phyloP scores from a whole-genome alignment of 495 filamentous ascomycete species.

The Penicillium paxilli region DNA sequence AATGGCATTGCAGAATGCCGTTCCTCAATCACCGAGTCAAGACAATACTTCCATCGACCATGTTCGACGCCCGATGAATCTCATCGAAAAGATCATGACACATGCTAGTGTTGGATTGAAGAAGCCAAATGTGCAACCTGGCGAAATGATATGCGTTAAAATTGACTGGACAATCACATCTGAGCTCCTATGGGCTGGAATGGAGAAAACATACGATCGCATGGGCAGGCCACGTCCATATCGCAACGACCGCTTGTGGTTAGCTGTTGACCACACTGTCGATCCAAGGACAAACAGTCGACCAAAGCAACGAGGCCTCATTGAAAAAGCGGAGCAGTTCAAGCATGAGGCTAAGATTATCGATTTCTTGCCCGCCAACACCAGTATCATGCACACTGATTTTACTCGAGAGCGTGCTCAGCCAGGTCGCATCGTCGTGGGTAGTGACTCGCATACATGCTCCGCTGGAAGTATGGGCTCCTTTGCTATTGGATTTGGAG shows the following conservation, averaged over 20 bases:
- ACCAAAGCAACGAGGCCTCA: constrained; percentile 34
- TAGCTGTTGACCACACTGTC: constrained; percentile 47
- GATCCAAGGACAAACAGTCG: constrained; percentile 37
- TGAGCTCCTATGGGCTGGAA: constrained; percentile 43
- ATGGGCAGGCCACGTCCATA: constrained; percentile 39
- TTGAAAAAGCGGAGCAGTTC: constrained; percentile 34
- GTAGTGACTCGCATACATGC: constrained; percentile 51
- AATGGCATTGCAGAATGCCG: background rate
- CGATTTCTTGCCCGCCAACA: background rate
- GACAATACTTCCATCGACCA: no score
- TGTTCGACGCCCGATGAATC: background rate
- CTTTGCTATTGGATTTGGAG: constrained; percentile 45
- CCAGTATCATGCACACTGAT: constrained; percentile 49
- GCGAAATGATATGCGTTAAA: constrained; percentile 37
- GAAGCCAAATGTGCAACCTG: constrained; percentile 17
- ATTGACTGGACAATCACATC: constrained; percentile 47
- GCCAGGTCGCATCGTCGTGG: constrained; percentile 46
- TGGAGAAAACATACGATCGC: constrained; percentile 35
- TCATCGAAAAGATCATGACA: constrained; percentile 6
- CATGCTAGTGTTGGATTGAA: constrained; percentile 1
- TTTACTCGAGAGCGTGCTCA: constrained; percentile 45
- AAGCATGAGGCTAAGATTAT: constrained; percentile 41
- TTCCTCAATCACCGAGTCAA: background rate
- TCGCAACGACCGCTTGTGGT: constrained; percentile 51
- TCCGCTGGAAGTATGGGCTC: constrained; percentile 40